phyloP scores from a whole-genome alignment of 352 stramenopile genomes.

The Pythium vanterpoolii region DNA sequence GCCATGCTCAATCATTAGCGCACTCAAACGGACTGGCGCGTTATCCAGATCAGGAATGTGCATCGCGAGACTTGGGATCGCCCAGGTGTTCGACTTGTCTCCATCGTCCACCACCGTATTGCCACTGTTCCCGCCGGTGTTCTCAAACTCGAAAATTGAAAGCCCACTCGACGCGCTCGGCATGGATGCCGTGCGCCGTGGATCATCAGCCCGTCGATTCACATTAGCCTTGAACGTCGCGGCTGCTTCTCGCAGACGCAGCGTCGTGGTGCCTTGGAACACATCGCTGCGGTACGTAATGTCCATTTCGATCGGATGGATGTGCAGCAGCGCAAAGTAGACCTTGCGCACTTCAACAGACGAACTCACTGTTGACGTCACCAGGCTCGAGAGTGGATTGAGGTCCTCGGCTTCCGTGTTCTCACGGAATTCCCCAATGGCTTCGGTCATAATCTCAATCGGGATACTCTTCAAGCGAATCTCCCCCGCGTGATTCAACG shows the following conservation, averaged over 20 bases:
- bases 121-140: not conserved
- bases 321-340: conserved; percentile 86
- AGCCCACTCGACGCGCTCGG: conserved; percentile 22
- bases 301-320: conserved; percentile 86
- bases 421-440: conserved; percentile 70
- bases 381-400: conserved; percentile 71
- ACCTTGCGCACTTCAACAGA: conserved; percentile 77
- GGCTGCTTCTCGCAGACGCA: conserved; percentile 54
- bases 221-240: conserved; percentile 25
- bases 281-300: conserved; percentile 88
- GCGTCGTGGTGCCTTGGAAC: conserved; percentile 62
- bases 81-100: conserved; percentile 57
- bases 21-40: conserved; percentile 78
- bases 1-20: conserved; percentile 87
- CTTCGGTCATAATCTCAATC: conserved; percentile 78
- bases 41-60: conserved; percentile 88
- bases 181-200: conserved; percentile 35
- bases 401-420: conserved; percentile 77
- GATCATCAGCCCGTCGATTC: conserved; percentile 27
- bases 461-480: conserved; percentile 81
- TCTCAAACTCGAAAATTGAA: conserved; percentile 32
- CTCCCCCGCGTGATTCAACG: conserved; percentile 67
- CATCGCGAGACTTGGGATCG: conserved; percentile 85
- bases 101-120: conserved; percentile 34
- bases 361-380: conserved; percentile 58